Conservation (phyloP, 1,284 basidiomycete genomes). For the Leccinum subfulvum region DNA sequence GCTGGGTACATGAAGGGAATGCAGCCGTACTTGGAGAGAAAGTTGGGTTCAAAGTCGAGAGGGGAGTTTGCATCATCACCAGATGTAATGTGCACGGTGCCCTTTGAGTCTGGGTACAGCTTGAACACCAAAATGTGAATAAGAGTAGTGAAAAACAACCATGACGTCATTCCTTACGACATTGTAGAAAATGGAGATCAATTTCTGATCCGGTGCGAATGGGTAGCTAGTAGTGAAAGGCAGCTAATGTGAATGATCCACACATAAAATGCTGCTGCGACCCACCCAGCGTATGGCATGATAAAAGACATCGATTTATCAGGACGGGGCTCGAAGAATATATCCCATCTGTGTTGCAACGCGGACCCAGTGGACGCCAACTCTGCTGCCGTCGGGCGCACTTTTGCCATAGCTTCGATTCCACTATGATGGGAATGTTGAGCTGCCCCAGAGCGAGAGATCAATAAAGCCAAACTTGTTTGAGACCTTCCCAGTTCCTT, state of each 20-base stretch:
- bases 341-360: neutral
- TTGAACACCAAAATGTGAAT: neutral
- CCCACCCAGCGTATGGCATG: neutral
- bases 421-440: neutral
- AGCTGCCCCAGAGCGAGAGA: neutral
- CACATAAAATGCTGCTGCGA: neutral
- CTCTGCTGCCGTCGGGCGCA: neutral
- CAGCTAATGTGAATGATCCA: neutral
- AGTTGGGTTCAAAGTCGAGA: neutral
- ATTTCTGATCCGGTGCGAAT: neutral
- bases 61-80: neutral
- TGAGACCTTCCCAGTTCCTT: neutral
- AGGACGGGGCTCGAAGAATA: neutral
- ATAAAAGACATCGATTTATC: neutral
- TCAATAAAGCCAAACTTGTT: neutral
- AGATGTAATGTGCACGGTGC: neutral
- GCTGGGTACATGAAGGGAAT: neutral
- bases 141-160: neutral
- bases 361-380: neutral
- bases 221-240: neutral
- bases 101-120: neutral
- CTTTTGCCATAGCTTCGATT: neutral
- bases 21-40: neutral
- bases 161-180: neutral
- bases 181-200: neutral